Evolutionary conservation across 176 grass and related monocot genomes (phyloP).

Genomic region (maize (Zea mays)): DNA sequence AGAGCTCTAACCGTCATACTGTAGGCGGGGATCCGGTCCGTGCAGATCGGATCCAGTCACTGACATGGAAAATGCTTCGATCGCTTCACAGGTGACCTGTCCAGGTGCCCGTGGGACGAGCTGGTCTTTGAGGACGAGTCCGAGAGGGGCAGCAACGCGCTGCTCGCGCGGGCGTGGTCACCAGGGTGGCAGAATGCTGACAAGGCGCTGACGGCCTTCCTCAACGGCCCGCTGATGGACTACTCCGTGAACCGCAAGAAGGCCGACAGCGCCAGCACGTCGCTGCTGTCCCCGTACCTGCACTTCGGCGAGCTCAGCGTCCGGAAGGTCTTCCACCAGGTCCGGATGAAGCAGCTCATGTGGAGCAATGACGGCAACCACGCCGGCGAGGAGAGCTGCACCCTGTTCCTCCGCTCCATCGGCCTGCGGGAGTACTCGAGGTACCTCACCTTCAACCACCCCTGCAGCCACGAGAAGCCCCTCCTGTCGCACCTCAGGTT

Average conservation of each 20-base stretch:
- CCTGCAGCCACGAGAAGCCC: slow-evolving; percentile 79
- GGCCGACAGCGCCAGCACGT: slow-evolving; percentile 81
- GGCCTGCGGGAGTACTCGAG: slow-evolving; percentile 91
- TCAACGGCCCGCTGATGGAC: slow-evolving; percentile 80
- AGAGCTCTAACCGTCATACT: neutral
- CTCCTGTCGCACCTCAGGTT: slow-evolving; percentile 86
- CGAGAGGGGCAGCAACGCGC: slow-evolving; percentile 89
- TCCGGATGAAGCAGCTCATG: slow-evolving; percentile 83
- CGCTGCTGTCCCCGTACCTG: slow-evolving; percentile 83
- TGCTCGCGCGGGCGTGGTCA: slow-evolving; percentile 94
- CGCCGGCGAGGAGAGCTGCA: slow-evolving; percentile 82
- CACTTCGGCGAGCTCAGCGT: slow-evolving; percentile 97
- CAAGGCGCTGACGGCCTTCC: slow-evolving; percentile 65
- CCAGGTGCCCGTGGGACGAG: slow-evolving; percentile 61
- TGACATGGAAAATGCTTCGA: slow-evolving; percentile 43
- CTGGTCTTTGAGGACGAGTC: slow-evolving; percentile 88
- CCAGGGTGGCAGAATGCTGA: slow-evolving; percentile 97
- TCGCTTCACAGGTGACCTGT: slow-evolving; percentile 59
- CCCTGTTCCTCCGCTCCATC: slow-evolving; percentile 74
- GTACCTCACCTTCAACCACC: slow-evolving; percentile 97
- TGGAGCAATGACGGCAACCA: slow-evolving; percentile 88
- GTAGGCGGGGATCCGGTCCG: neutral
- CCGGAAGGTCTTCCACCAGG: slow-evolving; percentile 95
- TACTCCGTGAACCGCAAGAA: slow-evolving; percentile 83
- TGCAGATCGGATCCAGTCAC: neutral